phyloP scores from a whole-genome alignment of 805 yeast species.

The Monosporozyma solicola region DNA sequence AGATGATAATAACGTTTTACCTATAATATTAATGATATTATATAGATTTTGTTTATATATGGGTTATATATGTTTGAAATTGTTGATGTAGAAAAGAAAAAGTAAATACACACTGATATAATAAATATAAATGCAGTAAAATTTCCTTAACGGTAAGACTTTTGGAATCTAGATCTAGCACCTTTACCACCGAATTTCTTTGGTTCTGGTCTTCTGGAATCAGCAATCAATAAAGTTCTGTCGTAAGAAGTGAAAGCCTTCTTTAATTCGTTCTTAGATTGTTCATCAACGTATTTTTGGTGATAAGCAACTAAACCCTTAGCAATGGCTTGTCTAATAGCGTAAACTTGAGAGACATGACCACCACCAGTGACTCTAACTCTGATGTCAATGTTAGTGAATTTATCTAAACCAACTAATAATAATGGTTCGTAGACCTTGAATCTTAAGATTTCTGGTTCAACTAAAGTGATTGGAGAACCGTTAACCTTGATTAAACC shows the following conservation, averaged over 20 bases:
- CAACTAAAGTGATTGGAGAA: conserved; percentile 96
- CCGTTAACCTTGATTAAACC: conserved; percentile 99
- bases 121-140: conserved; percentile 53
- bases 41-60: conserved; percentile 20
- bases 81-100: conserved; percentile 2
- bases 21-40: conserved; percentile 24
- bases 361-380: conserved; percentile 99
- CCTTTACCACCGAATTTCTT: conserved; percentile 99
- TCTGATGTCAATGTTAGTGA: conserved; percentile 97
- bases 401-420: conserved; percentile 97
- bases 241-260: conserved; percentile 95
- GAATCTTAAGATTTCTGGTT: conserved; percentile 98
- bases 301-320: conserved; percentile 99
- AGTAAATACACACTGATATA: neutral
- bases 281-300: conserved; percentile 99
- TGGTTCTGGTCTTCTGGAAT: conserved; percentile 99
- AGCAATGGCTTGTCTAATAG: conserved; percentile 99
- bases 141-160: conserved; percentile 90
- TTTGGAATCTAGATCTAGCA: conserved; percentile 99
- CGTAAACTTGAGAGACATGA: conserved; percentile 99
- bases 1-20: conserved; percentile 25
- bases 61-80: conserved; percentile 5
- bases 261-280: conserved; percentile 98
- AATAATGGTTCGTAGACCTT: conserved; percentile 99
- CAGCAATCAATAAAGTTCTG: conserved; percentile 99